Evolutionary conservation across 352 stramenopile species (phyloP), one percentile per base, ranked within the genome.

Genomic region (Phytophthora brassicae): DNA sequence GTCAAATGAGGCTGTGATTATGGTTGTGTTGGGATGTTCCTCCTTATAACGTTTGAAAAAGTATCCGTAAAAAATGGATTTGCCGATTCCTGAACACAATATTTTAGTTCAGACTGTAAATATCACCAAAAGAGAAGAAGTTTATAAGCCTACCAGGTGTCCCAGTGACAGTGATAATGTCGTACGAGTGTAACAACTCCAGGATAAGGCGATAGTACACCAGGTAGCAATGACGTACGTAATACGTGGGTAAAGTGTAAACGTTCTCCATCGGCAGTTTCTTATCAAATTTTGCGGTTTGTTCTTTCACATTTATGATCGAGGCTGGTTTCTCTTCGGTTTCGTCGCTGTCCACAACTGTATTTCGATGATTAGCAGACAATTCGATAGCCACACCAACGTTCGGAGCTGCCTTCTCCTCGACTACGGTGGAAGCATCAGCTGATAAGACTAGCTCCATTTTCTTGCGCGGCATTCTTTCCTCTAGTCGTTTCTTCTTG

Each of bases 41-140:
- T 28, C 2, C 5, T 24, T 57, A 23, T 57, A 57, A 9, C 50
- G 50, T 22, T 6, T 2, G 22, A 57, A 48, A 19, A 56, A 57
- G 19, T 57, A 57, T 2, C 20, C 35, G 6, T 33, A 57, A 8
- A 57, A 57, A 16, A 57, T 26, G 5, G 50, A 57, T 36, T 57
- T 57, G 50, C 36, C 50, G 12, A 28, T 48, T 31, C 50, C 50
- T 57, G 28, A 14, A 19, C 12, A 41, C 33, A 19, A 17, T 6
- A 41, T 4, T 22, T 28, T 23, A 19, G 23, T 26, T n/a, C n/a
- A n/a, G 8, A 43, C 16, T 3, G 26, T 8, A 8, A 31, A 4
- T 2, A 52, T n/a, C 9, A 50, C 6, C 5, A 13, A 12, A 16
- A 47, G 11, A 11, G 26, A 31, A 31, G 8, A 31, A 31, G 26